Conservation (phyloP, 441 rosid species). For the Aquilaria agallochum region DNA sequence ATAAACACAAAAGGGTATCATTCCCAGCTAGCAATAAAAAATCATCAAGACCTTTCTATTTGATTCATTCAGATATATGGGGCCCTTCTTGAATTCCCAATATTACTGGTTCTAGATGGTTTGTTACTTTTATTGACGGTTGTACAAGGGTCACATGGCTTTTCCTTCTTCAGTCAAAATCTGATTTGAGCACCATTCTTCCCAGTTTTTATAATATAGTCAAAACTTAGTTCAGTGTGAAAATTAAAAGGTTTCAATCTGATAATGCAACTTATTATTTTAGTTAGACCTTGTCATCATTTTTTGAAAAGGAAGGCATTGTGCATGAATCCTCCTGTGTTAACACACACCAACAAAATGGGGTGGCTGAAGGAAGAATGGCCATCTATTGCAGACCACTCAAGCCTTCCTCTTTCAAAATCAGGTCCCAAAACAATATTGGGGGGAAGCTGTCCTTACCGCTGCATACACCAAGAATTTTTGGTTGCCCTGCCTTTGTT, state of each 20-base stretch:
- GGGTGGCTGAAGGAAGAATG: neutral
- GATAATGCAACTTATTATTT: conserved; percentile 12
- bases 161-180: conserved; percentile 7
- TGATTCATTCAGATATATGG: conserved; percentile 9
- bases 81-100: neutral
- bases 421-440: neutral
- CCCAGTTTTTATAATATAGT: conserved; percentile 4
- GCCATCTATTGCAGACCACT: neutral
- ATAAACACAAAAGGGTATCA: conserved; percentile 1
- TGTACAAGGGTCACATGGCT: neutral
- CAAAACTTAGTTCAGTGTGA: conserved; percentile 2
- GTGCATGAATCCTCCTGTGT: conserved; percentile 3
- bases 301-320: conserved; percentile 2
- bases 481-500: conserved; percentile 3
- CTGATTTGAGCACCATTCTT: neutral
- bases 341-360: conserved; percentile 2
- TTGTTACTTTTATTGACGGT: conserved; percentile 8
- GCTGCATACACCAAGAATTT: neutral
- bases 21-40: neutral
- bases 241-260: conserved; percentile 2
- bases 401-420: conserved; percentile 4
- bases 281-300: neutral
- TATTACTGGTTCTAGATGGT: conserved; percentile 1
- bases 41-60: neutral
- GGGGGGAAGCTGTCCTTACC: conserved; percentile 1